Conservation (phyloP, 2,329 filamentous ascomycete species). For the Aspergillus nomiae region DNA sequence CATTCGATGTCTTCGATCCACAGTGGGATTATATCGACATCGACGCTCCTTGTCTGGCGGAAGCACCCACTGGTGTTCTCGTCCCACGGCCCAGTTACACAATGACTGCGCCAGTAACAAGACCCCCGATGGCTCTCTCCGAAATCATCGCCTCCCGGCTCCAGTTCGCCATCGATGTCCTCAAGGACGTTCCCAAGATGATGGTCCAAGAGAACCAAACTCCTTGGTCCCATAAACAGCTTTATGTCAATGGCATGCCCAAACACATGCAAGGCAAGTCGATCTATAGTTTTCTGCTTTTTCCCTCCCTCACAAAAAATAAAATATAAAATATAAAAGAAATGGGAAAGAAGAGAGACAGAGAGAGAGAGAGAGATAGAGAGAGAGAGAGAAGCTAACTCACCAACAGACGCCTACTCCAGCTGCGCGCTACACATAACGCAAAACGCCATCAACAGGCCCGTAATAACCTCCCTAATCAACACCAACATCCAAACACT, state of each 20-base stretch:
- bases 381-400: background rate
- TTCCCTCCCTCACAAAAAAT: background rate
- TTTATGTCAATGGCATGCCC: constrained; percentile 58
- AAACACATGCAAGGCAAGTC: constrained; percentile 51
- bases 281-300: too few species aligned
- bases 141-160: constrained; percentile 28
- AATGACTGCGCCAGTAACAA: constrained; percentile 4
- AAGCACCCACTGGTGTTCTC: background rate
- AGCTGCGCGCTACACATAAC: constrained; percentile 57
- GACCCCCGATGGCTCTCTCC: constrained; percentile 15
- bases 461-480: constrained; percentile 54
- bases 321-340: too few species aligned
- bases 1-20: constrained; percentile 3
- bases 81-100: background rate
- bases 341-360: too few species aligned
- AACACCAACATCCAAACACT: constrained; percentile 50
- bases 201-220: constrained; percentile 55
- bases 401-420: constrained; percentile 51
- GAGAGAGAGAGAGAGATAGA: too few species aligned
- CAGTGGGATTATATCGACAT: background rate
- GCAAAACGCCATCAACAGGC: constrained; percentile 52
- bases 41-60: background rate
- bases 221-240: constrained; percentile 56
- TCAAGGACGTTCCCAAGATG: constrained; percentile 44
- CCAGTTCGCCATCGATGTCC: constrained; percentile 46